phyloP scores from a whole-genome alignment of 129 eudicot genomes.

The Sambucus nigra region DNA sequence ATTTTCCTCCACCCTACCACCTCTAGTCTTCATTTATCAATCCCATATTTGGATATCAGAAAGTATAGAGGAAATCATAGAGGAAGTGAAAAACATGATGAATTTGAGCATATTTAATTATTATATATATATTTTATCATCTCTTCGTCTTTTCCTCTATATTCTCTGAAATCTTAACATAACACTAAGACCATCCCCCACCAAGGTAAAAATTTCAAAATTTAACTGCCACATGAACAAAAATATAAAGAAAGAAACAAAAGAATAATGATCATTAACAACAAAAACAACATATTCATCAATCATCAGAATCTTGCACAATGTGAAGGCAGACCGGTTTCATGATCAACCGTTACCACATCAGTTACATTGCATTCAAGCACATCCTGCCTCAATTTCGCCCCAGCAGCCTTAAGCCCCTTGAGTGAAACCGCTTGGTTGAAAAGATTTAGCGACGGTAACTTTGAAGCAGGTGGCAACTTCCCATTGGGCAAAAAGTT shows the following conservation, averaged over 20 bases:
- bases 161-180: too few species aligned
- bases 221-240: background rate
- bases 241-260: background rate
- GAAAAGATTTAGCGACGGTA: slow-evolving; percentile 78
- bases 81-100: too few species aligned
- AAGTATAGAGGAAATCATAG: too few species aligned
- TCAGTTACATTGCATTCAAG: slow-evolving; percentile 53
- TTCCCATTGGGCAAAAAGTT: slow-evolving; percentile 64
- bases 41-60: too few species aligned
- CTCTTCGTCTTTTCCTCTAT: too few species aligned
- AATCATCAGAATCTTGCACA: slow-evolving; percentile 58
- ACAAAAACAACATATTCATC: background rate
- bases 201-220: too few species aligned
- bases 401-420: slow-evolving; percentile 92
- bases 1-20: too few species aligned
- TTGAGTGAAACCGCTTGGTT: slow-evolving; percentile 74
- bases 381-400: slow-evolving; percentile 84
- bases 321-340: slow-evolving; percentile 71
- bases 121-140: too few species aligned
- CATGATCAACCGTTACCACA: slow-evolving; percentile 56
- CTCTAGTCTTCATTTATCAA: too few species aligned
- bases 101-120: too few species aligned
- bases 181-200: too few species aligned
- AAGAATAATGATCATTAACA: slow-evolving; percentile 4
- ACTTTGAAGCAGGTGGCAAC: slow-evolving; percentile 79